Base-by-base conservation (phyloP, 345 rosid genomes). In the Geranium rotundifolium region DNA sequence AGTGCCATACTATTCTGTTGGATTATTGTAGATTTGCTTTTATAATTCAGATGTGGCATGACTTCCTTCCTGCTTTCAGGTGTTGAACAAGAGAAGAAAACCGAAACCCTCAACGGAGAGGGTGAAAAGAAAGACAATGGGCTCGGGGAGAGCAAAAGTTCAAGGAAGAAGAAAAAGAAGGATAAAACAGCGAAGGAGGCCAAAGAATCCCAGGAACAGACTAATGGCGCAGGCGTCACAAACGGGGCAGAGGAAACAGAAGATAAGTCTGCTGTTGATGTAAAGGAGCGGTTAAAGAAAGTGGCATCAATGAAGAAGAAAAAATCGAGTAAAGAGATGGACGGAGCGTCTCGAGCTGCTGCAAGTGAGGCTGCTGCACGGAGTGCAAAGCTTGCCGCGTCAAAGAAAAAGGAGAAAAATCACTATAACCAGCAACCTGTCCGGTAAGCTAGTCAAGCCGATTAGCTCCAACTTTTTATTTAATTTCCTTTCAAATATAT, bases 321-420 rank as follows among this genome's bases (percentile, higher is more conserved):
- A 70, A 90, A 84, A 56, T 83, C 90, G 0, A 65, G 76, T 79
- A 88, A 84, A 78, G 96, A 91, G 80, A 63, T 82, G 75, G 96
- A 82, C 69, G 76, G 81, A 30, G 88, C 84, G 19, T 85, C 97
- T 0, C 76, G 76, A 63, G 85, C 84, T 30, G 96, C 83, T 31
- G 91, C 96, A 5, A 67, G 63, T 58, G 96, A 91, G 76, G 95
- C 88, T 55, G 88, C 96, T 73, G 84, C 82, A 4, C 80, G 85
- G 71, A 79, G 68, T 62, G 92, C 87, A 17, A 86, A 65, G 82
- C 82, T 88, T 65, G 87, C 85, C 1, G 89, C 91, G 23, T 85
- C 95, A 19, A 86, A 91, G 91, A 91, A 91, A 71, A 88, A 85
- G 71, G 97, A 86, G 82, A 88, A 86, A 86, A 84, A 74, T 61